Evolutionary conservation across 805 yeast genomes (phyloP).

Genomic region (Wickerhamomyces tratensis): DNA sequence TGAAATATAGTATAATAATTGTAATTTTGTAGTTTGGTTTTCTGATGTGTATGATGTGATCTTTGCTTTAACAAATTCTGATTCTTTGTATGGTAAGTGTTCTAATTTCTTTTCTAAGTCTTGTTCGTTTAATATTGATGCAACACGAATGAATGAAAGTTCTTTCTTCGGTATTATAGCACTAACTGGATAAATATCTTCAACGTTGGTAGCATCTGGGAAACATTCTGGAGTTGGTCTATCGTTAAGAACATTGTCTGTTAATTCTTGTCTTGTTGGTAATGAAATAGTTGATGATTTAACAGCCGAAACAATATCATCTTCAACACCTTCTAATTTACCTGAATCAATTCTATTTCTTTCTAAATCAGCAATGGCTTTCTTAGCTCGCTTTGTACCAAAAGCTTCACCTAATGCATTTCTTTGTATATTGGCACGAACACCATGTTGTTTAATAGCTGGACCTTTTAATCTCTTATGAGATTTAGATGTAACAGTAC

Average conservation of each 20-base stretch:
- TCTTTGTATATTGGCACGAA: constrained; percentile 47
- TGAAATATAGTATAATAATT: constrained; percentile 72
- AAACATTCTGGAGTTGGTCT: constrained; percentile 80
- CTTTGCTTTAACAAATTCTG: constrained; percentile 44
- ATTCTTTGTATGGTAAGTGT: constrained; percentile 51
- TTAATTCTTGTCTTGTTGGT: constrained; percentile 63
- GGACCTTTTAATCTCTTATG: constrained; percentile 54
- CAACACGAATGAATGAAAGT: constrained; percentile 53
- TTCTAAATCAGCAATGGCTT: constrained; percentile 72
- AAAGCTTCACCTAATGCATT: constrained; percentile 89
- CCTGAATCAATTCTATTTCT: constrained; percentile 84
- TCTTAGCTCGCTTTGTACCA: constrained; percentile 94
- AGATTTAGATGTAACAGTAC: constrained; percentile 54
- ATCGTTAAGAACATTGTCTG: constrained; percentile 44
- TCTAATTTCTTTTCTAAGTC: constrained; percentile 41
- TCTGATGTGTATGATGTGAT: constrained; percentile 29
- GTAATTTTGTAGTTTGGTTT: constrained; percentile 47
- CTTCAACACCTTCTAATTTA: constrained; percentile 61
- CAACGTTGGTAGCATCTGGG: constrained; percentile 71
- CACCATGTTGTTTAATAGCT: constrained; percentile 45
- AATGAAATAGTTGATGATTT: constrained; percentile 57
- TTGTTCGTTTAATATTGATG: constrained; percentile 46
- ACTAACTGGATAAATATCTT: constrained; percentile 70
- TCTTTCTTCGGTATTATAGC: constrained; percentile 64
- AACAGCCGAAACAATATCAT: constrained; percentile 77